phyloP scores from a whole-genome alignment of 306 rosid genomes.

The Quercus variabilis region DNA sequence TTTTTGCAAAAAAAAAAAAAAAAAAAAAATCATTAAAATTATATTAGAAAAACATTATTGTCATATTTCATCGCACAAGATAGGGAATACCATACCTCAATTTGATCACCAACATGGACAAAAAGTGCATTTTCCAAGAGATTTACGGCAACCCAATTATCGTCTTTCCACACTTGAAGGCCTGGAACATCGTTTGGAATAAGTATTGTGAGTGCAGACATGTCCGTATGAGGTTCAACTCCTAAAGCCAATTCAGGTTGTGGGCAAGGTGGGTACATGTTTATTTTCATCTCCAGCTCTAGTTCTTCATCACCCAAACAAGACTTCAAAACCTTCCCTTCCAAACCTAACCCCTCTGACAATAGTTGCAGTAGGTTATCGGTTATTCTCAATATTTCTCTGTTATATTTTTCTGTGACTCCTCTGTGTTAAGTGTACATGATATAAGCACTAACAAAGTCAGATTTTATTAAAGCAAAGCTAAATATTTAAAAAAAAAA shows the following conservation, averaged over 20 bases:
- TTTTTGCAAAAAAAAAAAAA: too few species aligned
- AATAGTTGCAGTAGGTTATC: conserved; percentile 39
- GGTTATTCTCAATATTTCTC: conserved; percentile 38
- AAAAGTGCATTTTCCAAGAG: conserved; percentile 44
- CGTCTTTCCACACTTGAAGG: conserved; percentile 53
- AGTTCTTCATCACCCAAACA: conserved; percentile 43
- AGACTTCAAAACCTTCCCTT: conserved; percentile 32
- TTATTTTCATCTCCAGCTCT: conserved; percentile 67
- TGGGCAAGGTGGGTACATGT: conserved; percentile 76
- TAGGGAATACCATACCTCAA: conserved; percentile 30
- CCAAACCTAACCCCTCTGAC: conserved; percentile 55
- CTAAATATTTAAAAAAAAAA: too few species aligned
- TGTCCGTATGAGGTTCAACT: conserved; percentile 75
- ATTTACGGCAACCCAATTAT: conserved; percentile 48
- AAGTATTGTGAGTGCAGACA: conserved; percentile 61
- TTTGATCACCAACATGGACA: conserved; percentile 60
- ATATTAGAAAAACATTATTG: too few species aligned
- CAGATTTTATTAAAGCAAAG: too few species aligned
- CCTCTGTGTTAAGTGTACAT: conserved; percentile 22
- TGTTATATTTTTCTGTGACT: conserved; percentile 48
- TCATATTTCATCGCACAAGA: too few species aligned
- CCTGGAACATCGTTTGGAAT: conserved; percentile 59
- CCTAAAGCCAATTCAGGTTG: conserved; percentile 67
- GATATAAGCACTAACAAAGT: too few species aligned
- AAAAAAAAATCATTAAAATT: too few species aligned